Conservation (phyloP, 108 stramenopile genomes). For the Conticribra guillardii region DNA sequence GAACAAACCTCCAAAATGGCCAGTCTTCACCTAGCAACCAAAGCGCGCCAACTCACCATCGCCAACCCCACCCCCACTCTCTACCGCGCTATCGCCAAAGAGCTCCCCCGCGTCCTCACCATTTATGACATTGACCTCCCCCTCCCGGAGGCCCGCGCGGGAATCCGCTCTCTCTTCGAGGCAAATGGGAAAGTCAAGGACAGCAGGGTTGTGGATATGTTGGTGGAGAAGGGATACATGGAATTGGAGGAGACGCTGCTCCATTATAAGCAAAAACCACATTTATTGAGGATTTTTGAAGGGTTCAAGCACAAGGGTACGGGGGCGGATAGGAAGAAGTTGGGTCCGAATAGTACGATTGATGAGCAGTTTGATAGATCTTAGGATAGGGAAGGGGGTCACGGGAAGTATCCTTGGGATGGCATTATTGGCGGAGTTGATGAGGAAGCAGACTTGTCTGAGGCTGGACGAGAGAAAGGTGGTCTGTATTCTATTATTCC, state of each 20-base stretch:
- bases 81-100: slow-evolving; percentile 71
- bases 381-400: not conserved
- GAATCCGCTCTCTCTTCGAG: slow-evolving; percentile 76
- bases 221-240: slow-evolving; percentile 92
- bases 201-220: slow-evolving; percentile 75
- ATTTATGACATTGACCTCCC: slow-evolving; percentile 92
- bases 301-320: slow-evolving; percentile 59
- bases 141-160: slow-evolving; percentile 59
- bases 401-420: not conserved
- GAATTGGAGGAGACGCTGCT: slow-evolving; percentile 88
- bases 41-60: slow-evolving; percentile 58
- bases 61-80: slow-evolving; percentile 55
- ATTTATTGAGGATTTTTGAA: slow-evolving; percentile 84
- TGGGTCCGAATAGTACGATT: slow-evolving; percentile 55
- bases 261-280: slow-evolving; percentile 92
- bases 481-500: no score
- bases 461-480: no score
- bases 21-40: slow-evolving; percentile 63
- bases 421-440: no score
- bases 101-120: slow-evolving; percentile 88
- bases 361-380: slow-evolving; percentile 75
- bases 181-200: slow-evolving; percentile 78
- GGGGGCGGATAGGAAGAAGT: slow-evolving; percentile 75
- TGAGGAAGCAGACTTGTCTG: no score
- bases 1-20: slow-evolving; percentile 61